Base-by-base conservation (phyloP, 1,284 basidiomycete species). In the Meripilus lineatus region DNA sequence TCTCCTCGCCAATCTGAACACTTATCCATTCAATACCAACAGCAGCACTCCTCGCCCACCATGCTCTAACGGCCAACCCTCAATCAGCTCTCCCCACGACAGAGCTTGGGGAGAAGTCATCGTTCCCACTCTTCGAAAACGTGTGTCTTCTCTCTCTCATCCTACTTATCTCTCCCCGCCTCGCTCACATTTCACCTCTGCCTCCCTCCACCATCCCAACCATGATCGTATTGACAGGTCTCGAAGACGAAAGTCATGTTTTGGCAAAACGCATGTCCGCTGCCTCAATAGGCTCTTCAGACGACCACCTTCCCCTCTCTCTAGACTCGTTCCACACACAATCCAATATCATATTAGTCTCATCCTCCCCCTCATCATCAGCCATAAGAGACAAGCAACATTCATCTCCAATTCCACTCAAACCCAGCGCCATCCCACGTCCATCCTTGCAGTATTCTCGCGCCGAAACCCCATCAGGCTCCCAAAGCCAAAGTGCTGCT, bases 201-300 rank as follows among this genome's bases (percentile, higher is more conserved):
- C 17, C 37, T 47, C 44, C 44, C 33, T 54, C 45, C 35, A 52
- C 44, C 45, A 22, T 38, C 36, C 25, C 20, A 18, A 7, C 13
- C 20, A 14, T 38, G 21, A 10, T 38, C n/a, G n/a, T 24, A 33
- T 42, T 26, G 4, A 20, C 54, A 89, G 86, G 85, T 46, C 74
- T 89, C 15, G 78, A 89, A 63, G 74, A 68, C 50, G 85, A 89
- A 66, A 86, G 84, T 55, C 72, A 77, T 33, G 77, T 77, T 15
- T 69, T 89, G 48, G 70, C 86, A 26, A 80, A 77, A 52, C 79
- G 85, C 47, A 78, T 89, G 60, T 88, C 85, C 42, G 75, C 80
- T 49, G 72, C 81, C 23, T 86, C 85, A 38, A 70, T 85, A 39
- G 67, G 71, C 17, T 79, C 80, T 15, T 18, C 24, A 4, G 71